phyloP scores from a whole-genome alignment of 78 protist species.

The Kipferlia bialata region DNA sequence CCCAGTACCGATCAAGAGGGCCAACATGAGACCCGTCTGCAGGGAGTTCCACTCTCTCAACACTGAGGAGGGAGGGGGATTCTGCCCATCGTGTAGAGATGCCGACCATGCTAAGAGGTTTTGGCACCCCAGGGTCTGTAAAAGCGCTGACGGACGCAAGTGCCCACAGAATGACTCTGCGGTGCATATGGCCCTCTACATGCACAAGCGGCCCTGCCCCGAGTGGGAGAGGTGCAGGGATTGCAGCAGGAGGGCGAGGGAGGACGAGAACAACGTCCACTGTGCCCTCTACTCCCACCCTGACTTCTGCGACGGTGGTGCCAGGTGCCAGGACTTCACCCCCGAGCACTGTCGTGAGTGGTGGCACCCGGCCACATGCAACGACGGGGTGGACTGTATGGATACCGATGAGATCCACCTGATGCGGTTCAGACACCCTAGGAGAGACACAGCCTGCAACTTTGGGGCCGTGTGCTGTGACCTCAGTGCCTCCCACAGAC shows the following conservation, averaged over 20 bases:
- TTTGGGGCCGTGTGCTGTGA: background rate
- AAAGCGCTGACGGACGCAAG: background rate
- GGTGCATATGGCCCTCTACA: too few species aligned
- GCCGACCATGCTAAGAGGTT: background rate
- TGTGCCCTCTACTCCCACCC: background rate
- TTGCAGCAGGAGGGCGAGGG: too few species aligned
- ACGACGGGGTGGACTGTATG: background rate
- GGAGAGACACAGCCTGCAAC: background rate
- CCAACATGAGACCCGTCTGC: too few species aligned
- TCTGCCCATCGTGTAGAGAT: too few species aligned
- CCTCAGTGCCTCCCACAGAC: background rate
- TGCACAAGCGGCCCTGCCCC: too few species aligned
- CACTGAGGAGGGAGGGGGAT: too few species aligned
- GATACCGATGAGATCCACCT: background rate
- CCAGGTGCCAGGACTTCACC: background rate
- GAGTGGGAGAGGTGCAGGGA: too few species aligned
- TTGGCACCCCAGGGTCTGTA: background rate
- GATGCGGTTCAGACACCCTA: background rate
- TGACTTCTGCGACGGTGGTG: background rate
- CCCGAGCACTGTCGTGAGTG: background rate
- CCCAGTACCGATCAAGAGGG: too few species aligned
- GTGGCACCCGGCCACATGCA: background rate
- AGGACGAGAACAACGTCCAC: background rate
- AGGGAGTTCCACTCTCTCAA: too few species aligned
- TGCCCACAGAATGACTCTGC: background rate